A percentile compares a stretch with the other conserved stretches of the same genome.
Conservation (phyloP, 2,329 filamentous ascomycete genomes). For the Neonectria punicea region DNA sequence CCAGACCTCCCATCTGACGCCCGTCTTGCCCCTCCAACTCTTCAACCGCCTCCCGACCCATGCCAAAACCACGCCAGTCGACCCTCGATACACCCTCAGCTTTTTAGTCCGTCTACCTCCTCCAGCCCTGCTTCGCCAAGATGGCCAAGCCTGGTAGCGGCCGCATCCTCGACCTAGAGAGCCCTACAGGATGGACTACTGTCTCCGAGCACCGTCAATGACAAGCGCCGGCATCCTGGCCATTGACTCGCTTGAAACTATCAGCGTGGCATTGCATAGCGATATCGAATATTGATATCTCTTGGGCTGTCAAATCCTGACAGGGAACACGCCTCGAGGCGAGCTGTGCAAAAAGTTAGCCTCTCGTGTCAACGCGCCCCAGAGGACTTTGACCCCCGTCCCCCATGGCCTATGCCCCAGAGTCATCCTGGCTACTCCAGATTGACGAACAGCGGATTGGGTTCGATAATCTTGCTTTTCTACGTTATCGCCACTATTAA, state of each 20-base stretch:
- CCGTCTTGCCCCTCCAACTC: neutral
- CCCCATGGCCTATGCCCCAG: neutral
- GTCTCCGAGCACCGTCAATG: neutral
- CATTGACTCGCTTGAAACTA: neutral
- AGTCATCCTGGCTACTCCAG: slow-evolving; percentile 13
- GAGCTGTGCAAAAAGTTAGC: neutral
- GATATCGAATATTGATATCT: neutral
- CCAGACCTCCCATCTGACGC: neutral
- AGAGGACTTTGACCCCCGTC: slow-evolving; percentile 1
- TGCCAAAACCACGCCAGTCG: neutral
- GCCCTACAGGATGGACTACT: neutral
- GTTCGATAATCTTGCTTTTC: slow-evolving; percentile 15
- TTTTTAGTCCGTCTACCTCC: neutral
- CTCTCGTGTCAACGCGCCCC: neutral
- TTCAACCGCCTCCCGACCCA: neutral
- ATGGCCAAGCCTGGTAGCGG: neutral
- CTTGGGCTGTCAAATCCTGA: neutral
- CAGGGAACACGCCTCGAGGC: neutral
- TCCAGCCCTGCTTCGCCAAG: neutral
- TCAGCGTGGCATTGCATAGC: neutral
- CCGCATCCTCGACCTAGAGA: neutral
- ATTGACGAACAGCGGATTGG: slow-evolving; percentile 18
- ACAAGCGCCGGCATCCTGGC: neutral
- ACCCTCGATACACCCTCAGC: neutral
- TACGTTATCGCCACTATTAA: slow-evolving; percentile 1